Evolutionary conservation across 306 rosid species (phyloP).

Genomic region (Cicer cuneatum): DNA sequence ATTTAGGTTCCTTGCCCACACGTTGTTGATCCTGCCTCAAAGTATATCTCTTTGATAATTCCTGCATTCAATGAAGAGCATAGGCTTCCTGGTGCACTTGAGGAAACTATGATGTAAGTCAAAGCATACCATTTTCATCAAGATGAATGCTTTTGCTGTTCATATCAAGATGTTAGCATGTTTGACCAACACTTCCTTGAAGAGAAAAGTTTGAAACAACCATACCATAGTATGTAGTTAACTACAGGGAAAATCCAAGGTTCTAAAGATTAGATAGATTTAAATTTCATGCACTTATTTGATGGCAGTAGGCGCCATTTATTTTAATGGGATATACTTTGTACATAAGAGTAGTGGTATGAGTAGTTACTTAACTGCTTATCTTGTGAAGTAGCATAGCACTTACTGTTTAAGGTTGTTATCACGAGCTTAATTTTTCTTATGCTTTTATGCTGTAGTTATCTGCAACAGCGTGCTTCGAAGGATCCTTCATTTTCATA

Average conservation of each 20-base stretch:
- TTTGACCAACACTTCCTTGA: slow-evolving; percentile 12
- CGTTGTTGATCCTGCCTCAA: slow-evolving; percentile 82
- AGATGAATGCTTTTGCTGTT: slow-evolving; percentile 25
- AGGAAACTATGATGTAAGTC: slow-evolving; percentile 84
- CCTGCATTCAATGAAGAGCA: slow-evolving; percentile 90
- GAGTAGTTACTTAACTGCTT: neutral
- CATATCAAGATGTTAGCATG: slow-evolving; percentile 34
- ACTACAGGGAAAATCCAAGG: neutral
- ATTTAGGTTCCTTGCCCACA: slow-evolving; percentile 80
- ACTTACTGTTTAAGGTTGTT: slow-evolving; percentile 39
- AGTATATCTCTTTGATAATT: slow-evolving; percentile 82
- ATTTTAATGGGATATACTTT: slow-evolving; percentile 12
- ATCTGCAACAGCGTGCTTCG: slow-evolving; percentile 76
- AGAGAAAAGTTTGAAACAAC: slow-evolving; percentile 3
- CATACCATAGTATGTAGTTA: neutral
- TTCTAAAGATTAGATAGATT: neutral
- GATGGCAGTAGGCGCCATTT: neutral
- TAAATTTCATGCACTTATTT: neutral
- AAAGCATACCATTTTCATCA: slow-evolving; percentile 10
- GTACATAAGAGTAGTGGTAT: slow-evolving; percentile 6
- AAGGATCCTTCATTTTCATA: slow-evolving; percentile 86
- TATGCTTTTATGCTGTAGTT: slow-evolving; percentile 61
- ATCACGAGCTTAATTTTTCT: slow-evolving; percentile 34
- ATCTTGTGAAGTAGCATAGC: slow-evolving; percentile 8
- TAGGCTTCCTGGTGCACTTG: slow-evolving; percentile 88